Evolutionary conservation across 2,329 filamentous ascomycete species (phyloP).

Genomic region (Pyrenophora graminea): DNA sequence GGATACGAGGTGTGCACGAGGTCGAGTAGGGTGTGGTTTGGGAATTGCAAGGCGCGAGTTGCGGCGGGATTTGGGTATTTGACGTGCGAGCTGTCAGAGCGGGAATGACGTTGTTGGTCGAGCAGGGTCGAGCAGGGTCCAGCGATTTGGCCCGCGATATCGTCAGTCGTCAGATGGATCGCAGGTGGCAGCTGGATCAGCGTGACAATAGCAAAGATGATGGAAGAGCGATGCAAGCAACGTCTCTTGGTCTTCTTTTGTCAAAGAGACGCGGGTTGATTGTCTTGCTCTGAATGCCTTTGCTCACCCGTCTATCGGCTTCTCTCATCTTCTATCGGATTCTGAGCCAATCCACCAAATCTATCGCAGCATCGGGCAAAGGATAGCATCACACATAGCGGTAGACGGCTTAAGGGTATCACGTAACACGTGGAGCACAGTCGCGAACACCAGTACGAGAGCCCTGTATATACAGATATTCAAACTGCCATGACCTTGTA

Average conservation of each 20-base stretch:
- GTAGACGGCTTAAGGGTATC: background rate
- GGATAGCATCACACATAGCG: background rate
- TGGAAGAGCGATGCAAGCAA: background rate
- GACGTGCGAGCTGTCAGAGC: slow-evolving; percentile 14
- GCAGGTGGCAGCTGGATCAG: slow-evolving; percentile 4
- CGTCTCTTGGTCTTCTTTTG: slow-evolving; percentile 16
- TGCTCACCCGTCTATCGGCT: slow-evolving; percentile 14
- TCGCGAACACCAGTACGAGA: background rate
- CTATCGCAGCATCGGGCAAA: background rate
- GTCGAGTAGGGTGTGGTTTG: background rate
- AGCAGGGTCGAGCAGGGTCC: slow-evolving; percentile 26
- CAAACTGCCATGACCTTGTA: slow-evolving; percentile 9
- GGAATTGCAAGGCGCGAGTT: slow-evolving; percentile 13
- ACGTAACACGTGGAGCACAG: background rate
- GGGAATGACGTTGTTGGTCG: slow-evolving; percentile 36
- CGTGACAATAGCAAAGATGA: background rate
- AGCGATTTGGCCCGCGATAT: slow-evolving; percentile 17
- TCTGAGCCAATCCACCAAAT: slow-evolving; percentile 16
- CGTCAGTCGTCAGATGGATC: slow-evolving; percentile 4
- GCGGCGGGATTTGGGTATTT: slow-evolving; percentile 14
- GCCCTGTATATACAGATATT: slow-evolving; percentile 13
- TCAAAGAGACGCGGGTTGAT: slow-evolving; percentile 1
- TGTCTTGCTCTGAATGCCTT: slow-evolving; percentile 32
- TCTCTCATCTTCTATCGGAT: slow-evolving; percentile 34
- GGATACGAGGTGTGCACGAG: slow-evolving; percentile 1